phyloP scores from a whole-genome alignment of 2,329 filamentous ascomycete species.

The Xylaria polymorpha region DNA sequence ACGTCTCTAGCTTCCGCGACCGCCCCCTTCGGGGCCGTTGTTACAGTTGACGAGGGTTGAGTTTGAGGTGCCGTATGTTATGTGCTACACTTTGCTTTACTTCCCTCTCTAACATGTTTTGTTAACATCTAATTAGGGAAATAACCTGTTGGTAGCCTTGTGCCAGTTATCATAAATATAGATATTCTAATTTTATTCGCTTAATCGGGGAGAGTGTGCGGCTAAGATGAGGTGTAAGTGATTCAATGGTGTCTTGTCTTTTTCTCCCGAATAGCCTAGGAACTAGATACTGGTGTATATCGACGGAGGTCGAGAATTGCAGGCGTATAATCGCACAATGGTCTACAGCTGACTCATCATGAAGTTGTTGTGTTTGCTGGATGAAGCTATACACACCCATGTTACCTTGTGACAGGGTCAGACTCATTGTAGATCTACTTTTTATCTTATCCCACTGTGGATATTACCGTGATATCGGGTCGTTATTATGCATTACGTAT shows the following conservation, averaged over 20 bases:
- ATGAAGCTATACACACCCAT: constrained; percentile 5
- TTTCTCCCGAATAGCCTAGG: neutral
- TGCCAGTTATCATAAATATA: neutral
- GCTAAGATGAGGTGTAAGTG: neutral
- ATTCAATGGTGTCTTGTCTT: neutral
- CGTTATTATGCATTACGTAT: too few relatives aligned
- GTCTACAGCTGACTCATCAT: constrained; percentile 7
- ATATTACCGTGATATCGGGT: too few relatives aligned
- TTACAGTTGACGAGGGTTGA: constrained; percentile 54
- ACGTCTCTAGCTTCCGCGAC: constrained; percentile 58
- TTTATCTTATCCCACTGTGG: too few relatives aligned
- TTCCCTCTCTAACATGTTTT: neutral
- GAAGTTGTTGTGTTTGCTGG: constrained; percentile 1
- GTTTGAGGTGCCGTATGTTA: constrained; percentile 46
- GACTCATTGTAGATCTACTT: neutral
- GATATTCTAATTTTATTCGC: neutral
- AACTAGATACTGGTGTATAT: neutral
- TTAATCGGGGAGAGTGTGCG: neutral
- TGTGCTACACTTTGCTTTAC: neutral
- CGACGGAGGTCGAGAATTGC: neutral
- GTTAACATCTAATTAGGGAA: neutral
- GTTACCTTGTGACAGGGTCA: neutral
- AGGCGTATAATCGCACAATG: neutral
- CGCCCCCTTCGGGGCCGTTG: constrained; percentile 60
- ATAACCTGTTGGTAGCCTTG: neutral